Evolutionary conservation across 192 early-diverging fungal genomes (phyloP).

Genomic region (Backusella tuberculispora): DNA sequence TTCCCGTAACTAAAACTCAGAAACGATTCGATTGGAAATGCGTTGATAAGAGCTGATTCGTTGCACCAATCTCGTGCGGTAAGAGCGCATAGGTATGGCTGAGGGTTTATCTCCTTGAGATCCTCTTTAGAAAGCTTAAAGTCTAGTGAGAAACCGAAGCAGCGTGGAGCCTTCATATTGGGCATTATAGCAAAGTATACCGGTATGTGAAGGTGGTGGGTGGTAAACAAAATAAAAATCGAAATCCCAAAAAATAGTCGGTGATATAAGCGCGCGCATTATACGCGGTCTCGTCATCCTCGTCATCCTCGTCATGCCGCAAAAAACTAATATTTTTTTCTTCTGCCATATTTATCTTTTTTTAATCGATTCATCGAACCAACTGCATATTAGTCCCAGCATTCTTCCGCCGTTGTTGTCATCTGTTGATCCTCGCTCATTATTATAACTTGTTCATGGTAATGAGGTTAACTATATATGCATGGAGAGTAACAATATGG

Average conservation of each 20-base stretch:
- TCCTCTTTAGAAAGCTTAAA: no score
- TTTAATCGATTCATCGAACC: constrained; percentile 5
- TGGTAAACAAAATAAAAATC: not conserved
- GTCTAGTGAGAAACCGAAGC: no score
- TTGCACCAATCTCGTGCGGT: not conserved
- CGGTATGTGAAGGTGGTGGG: not conserved
- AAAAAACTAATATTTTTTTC: constrained; percentile 12
- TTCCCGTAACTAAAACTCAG: not conserved
- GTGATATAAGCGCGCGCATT: no score
- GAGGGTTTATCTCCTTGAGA: no score
- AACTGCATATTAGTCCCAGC: not conserved
- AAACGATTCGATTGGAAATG: constrained; percentile 12
- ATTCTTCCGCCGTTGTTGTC: not conserved
- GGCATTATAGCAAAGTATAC: not conserved
- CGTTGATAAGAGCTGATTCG: not conserved
- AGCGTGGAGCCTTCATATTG: no score
- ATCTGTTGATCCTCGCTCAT: constrained; percentile 18
- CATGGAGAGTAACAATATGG: constrained; percentile 17
- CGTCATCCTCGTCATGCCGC: no score
- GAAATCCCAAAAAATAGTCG: no score
- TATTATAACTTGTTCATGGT: not conserved
- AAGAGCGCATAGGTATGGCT: no score
- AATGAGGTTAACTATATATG: constrained; percentile 16
- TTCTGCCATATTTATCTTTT: constrained; percentile 11
- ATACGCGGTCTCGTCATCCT: no score